Conservation (phyloP, 1,139 yeast species). For the Kodamaea arcana region DNA sequence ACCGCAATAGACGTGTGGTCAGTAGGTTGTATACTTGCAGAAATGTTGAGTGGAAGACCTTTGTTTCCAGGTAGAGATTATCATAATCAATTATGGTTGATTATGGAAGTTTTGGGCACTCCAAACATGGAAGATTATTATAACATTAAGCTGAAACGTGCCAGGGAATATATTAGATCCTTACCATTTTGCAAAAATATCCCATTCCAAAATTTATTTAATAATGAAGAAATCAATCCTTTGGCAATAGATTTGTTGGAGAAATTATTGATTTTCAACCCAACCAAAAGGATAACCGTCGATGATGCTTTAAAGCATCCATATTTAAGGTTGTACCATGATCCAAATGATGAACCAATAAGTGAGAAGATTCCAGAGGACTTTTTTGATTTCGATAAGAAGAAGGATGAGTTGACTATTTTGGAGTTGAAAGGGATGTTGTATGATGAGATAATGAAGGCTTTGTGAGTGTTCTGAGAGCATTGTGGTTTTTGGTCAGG, state of each 20-base stretch:
- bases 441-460: conserved; percentile 54
- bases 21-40: conserved; percentile 93
- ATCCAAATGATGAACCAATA: conserved; percentile 76
- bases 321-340: conserved; percentile 75
- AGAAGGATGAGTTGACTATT: conserved; percentile 65
- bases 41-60: conserved; percentile 82
- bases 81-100: conserved; percentile 81
- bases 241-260: conserved; percentile 74
- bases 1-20: conserved; percentile 97
- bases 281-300: conserved; percentile 71
- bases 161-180: conserved; percentile 77
- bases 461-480: no score
- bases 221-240: conserved; percentile 42
- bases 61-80: conserved; percentile 93
- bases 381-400: conserved; percentile 79
- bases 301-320: conserved; percentile 82
- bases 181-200: conserved; percentile 62
- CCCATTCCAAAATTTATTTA: conserved; percentile 34
- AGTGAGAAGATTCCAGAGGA: conserved; percentile 70
- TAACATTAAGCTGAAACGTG: conserved; percentile 77
- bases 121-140: conserved; percentile 80
- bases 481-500: no score
- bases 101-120: conserved; percentile 86
- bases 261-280: conserved; percentile 75
- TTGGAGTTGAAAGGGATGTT: conserved; percentile 68